phyloP scores from a whole-genome alignment of 345 rosid genomes.

The Rhodamnia rubescens region DNA sequence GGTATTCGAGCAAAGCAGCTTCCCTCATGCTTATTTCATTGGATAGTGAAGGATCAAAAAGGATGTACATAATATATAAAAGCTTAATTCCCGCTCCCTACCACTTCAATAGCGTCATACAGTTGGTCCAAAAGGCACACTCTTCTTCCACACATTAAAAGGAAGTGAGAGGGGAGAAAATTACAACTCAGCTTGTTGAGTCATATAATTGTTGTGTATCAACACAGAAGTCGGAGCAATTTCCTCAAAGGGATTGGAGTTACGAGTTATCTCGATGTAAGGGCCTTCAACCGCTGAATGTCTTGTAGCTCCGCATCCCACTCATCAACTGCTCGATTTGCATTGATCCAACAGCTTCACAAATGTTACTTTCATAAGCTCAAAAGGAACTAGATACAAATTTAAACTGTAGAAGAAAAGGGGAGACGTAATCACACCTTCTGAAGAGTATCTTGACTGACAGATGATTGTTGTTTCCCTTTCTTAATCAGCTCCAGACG shows the following conservation, averaged over 20 bases:
- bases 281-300: background rate
- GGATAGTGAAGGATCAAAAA: background rate
- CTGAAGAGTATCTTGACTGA: background rate
- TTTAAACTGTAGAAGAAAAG: background rate
- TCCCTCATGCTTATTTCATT: background rate
- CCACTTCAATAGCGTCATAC: background rate
- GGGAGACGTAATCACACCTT: constrained; percentile 1
- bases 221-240: background rate
- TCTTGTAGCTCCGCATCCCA: background rate
- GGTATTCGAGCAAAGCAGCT: background rate
- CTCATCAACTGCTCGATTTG: background rate
- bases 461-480: background rate
- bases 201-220: background rate
- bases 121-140: background rate
- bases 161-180: background rate
- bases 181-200: background rate
- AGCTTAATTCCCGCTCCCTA: background rate
- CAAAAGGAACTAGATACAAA: background rate
- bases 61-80: background rate
- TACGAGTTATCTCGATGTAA: background rate
- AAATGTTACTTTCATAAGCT: background rate
- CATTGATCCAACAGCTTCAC: background rate
- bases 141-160: background rate
- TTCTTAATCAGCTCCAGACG: constrained; percentile 14
- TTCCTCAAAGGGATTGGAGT: background rate